Conservation (phyloP, 2,329 filamentous ascomycete genomes). For the Zasmidium angulare region DNA sequence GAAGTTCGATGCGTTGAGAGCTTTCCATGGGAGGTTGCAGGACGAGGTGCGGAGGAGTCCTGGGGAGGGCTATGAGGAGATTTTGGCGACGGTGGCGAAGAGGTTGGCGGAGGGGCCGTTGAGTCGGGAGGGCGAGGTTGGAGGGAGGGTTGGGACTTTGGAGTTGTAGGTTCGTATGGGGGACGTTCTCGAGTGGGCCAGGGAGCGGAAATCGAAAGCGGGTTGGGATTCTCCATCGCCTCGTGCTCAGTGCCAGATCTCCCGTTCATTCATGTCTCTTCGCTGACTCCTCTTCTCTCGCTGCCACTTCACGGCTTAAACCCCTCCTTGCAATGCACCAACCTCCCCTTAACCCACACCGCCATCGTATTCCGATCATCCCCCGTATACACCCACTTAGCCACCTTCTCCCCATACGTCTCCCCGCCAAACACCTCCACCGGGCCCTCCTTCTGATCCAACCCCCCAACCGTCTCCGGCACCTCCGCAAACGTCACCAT, state of each 20-base stretch:
- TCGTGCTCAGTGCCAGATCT: too few relatives aligned
- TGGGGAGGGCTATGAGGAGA: constrained; percentile 38
- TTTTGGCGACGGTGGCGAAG: constrained; percentile 42
- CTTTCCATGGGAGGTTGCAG: constrained; percentile 48
- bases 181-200: too few relatives aligned
- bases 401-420: constrained; percentile 78
- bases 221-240: too few relatives aligned
- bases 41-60: constrained; percentile 32
- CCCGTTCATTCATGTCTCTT: background rate
- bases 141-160: constrained; percentile 48
- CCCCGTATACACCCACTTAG: constrained; percentile 93
- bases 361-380: constrained; percentile 86
- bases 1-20: constrained; percentile 57
- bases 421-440: constrained; percentile 93
- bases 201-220: too few relatives aligned
- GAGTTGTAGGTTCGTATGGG: constrained; percentile 41
- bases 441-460: constrained; percentile 51
- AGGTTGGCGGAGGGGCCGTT: constrained; percentile 45
- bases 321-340: constrained; percentile 64
- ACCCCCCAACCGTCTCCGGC: constrained; percentile 29
- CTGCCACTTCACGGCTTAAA: constrained; percentile 13
- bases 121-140: constrained; percentile 42
- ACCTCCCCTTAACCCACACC: constrained; percentile 83
- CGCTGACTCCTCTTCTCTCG: background rate
- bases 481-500: constrained; percentile 64